Percentiles rank a stretch among this genome's conserved stretches.
Evolutionary conservation across 2,329 filamentous ascomycete species (phyloP).

Genomic region (Alternaria sp.): DNA sequence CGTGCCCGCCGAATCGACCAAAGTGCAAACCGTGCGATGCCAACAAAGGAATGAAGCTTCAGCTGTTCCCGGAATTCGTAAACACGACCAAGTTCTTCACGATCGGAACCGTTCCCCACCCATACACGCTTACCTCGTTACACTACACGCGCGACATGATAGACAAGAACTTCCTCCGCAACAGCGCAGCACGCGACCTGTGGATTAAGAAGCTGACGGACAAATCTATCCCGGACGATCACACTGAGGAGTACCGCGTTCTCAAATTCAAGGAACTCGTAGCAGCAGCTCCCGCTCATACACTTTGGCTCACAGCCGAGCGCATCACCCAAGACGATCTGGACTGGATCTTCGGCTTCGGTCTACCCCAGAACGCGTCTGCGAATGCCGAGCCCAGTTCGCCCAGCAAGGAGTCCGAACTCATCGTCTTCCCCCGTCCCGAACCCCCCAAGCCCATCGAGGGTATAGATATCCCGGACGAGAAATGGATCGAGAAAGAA

Average conservation of each 20-base stretch:
- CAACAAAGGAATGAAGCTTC: conserved; percentile 68
- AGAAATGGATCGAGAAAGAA: conserved; percentile 63
- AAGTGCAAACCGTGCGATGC: conserved; percentile 75
- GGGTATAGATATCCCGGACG: conserved; percentile 57
- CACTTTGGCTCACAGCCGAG: conserved; percentile 84
- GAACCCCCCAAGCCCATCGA: conserved; percentile 55
- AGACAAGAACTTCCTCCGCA: conserved; percentile 53
- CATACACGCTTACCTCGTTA: conserved; percentile 79
- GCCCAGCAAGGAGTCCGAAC: conserved; percentile 65
- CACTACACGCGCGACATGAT: conserved; percentile 60
- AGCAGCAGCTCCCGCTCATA: conserved; percentile 67
- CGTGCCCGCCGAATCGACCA: conserved; percentile 81
- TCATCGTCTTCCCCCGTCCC: conserved; percentile 53
- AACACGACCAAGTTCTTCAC: conserved; percentile 78
- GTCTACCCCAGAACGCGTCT: conserved; percentile 66
- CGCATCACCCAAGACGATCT: conserved; percentile 69
- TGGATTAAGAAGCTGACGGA: conserved; percentile 79
- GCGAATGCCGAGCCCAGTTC: conserved; percentile 63
- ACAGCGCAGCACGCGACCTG: conserved; percentile 72
- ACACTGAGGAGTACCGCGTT: conserved; percentile 69
- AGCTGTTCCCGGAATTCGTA: conserved; percentile 69
- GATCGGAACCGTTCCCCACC: conserved; percentile 88
- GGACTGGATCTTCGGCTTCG: conserved; percentile 90
- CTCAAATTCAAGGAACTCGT: conserved; percentile 82
- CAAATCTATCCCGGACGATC: conserved; percentile 67